Base-by-base conservation (phyloP, 345 rosid species). In the Ceriops tagal region DNA sequence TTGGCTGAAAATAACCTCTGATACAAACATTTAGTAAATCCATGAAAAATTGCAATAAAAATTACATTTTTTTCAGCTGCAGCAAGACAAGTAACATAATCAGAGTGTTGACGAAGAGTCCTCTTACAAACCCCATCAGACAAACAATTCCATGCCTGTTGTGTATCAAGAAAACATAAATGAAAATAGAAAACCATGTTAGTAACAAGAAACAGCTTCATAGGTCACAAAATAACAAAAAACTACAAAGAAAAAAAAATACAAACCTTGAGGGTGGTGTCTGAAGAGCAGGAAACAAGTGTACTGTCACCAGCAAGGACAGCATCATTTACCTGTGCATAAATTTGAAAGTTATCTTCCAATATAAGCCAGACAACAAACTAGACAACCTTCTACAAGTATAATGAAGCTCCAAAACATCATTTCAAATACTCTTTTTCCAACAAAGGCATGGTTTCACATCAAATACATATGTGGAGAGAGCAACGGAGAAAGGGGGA, bases 211-310 rank as follows among this genome's bases (percentile, higher is more conserved):
- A 26, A 71, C 24, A 59, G 49, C 49, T 24, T 13, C 60, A 22
- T 21, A 27, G 22, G 58, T 39, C 20, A 61, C 30, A 53, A 70
- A 67, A 53, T 30, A 64, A 52, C 8, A 72, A 58, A 52, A 66
- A 20, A 22, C 22, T 27, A 22, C 11, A 22, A 55, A 55, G 0
- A 22, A 55, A 55, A n/a, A 6, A 43, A 74, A 32, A 19, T 43
- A 60, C 79, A 75, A 71, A 92, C 99, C 99, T 96, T 96, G 75
- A 96, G 84, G 3, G 98, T 92, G 52, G 98, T 83, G 74, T 96
- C 98, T 56, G 99, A 92, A 49, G 97, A 96, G 78, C 99, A 96
- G 67, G 98, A 92, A 73, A 96, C 91, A 67, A 96, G 96, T 43
- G 91, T 83, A 68, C 74, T 89, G 65, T 92, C 92, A 75, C 97